Conservation (phyloP, 139 green algal genomes). For the Chlamydomonas sphaeroides region DNA sequence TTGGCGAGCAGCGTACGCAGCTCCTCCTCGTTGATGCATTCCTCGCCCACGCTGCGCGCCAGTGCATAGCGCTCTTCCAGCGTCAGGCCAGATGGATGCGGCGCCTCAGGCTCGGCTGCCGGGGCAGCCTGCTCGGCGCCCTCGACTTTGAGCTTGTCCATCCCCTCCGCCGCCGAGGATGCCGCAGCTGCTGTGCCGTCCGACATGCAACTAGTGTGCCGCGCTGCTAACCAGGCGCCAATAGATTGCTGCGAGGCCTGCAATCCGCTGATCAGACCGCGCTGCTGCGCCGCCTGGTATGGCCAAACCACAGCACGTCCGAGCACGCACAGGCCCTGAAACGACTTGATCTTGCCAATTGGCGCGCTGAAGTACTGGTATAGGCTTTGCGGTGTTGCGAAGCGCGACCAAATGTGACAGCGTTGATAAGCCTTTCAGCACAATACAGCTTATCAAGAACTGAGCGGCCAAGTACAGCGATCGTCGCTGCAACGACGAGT, state of each 20-base stretch:
- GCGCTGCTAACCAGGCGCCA: no score
- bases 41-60: conserved; percentile 85
- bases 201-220: no score
- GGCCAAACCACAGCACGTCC: no score
- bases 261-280: conserved; percentile 11
- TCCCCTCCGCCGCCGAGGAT: conserved; percentile 19
- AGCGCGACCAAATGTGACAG: no score
- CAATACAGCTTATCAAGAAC: no score
- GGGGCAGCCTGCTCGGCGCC: not conserved
- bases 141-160: conserved; percentile 27
- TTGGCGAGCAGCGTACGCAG: conserved; percentile 88
- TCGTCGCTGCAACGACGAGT: no score
- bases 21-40: conserved; percentile 95
- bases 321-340: no score
- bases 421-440: no score
- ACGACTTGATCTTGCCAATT: conserved; percentile 23
- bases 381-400: no score
- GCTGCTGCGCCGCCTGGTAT: not conserved
- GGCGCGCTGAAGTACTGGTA: no score
- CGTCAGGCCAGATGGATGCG: conserved; percentile 67
- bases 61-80: conserved; percentile 90
- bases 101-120: not conserved
- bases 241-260: no score
- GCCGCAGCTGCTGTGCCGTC: conserved; percentile 4
- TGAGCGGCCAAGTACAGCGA: no score